Percentiles rank a stretch among this genome's conserved stretches.
Conservation (phyloP, 139 green algal species). For the Gonium pectorale region DNA sequence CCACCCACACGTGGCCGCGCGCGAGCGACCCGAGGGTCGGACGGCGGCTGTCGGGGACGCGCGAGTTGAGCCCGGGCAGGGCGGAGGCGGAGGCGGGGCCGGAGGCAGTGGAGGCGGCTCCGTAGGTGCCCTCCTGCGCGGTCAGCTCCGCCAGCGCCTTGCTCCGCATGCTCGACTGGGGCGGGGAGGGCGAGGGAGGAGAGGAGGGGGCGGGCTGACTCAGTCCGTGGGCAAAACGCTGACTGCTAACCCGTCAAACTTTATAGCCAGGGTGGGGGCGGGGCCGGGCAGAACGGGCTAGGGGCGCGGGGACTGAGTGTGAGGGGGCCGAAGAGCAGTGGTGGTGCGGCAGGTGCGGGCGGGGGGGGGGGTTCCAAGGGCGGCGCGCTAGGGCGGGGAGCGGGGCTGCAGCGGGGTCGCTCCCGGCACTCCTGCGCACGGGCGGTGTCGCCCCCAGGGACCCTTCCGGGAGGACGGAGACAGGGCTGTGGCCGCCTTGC, state of each 20-base stretch:
- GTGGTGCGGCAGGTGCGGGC: too few species aligned
- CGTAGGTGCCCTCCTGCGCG: not conserved
- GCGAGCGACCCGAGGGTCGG: not conserved
- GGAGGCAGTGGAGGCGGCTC: not conserved
- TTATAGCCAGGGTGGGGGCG: not conserved
- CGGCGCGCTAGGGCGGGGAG: too few species aligned
- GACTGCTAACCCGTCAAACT: too few species aligned
- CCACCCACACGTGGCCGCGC: constrained; percentile 28
- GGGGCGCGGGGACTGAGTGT: not conserved
- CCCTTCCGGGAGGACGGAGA: too few species aligned
- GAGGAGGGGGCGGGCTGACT: not conserved
- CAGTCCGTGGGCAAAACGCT: too few species aligned
- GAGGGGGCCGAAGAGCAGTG: not conserved
- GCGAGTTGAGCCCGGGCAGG: not conserved
- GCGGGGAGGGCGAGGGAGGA: not conserved
- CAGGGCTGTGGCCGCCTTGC: not conserved
- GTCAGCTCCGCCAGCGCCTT: constrained; percentile 10
- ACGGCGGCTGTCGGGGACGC: not conserved
- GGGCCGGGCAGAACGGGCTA: not conserved
- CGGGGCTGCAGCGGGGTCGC: too few species aligned
- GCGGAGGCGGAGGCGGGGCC: not conserved
- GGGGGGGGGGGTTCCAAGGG: too few species aligned
- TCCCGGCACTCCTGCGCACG: too few species aligned
- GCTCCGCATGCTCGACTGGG: not conserved
- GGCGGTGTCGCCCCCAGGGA: too few species aligned